Conservation (phyloP, 352 stramenopile species). For the Phytopythium ostracodes region DNA sequence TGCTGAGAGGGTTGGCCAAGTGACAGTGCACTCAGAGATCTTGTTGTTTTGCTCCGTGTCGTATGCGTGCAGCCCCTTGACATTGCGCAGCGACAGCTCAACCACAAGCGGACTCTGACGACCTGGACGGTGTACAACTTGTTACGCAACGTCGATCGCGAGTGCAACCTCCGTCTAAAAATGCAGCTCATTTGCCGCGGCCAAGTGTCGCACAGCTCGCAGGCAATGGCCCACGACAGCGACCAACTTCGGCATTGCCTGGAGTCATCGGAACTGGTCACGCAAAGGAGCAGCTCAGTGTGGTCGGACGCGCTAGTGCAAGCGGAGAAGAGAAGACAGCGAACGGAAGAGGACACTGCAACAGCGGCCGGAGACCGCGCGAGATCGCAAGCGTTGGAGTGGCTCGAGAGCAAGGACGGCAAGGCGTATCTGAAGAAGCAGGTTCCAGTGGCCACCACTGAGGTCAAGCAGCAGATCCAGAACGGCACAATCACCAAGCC, state of each 20-base stretch:
- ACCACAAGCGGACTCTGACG: conserved; percentile 17
- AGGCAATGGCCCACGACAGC: conserved; percentile 11
- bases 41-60: neutral
- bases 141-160: conserved; percentile 37
- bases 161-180: conserved; percentile 57
- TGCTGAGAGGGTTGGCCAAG: neutral
- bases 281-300: conserved; percentile 25
- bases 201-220: conserved; percentile 12
- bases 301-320: conserved; percentile 31
- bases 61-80: conserved; percentile 40
- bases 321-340: conserved; percentile 33
- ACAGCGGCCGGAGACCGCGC: conserved; percentile 14
- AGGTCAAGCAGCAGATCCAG: conserved; percentile 50
- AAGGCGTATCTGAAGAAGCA: conserved; percentile 63
- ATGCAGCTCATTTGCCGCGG: conserved; percentile 53
- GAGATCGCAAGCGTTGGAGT: conserved; percentile 25
- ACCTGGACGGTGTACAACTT: conserved; percentile 34
- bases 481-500: conserved; percentile 46
- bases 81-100: conserved; percentile 42
- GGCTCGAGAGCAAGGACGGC: conserved; percentile 63
- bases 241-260: conserved; percentile 29
- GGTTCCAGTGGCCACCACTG: conserved; percentile 24
- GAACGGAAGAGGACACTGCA: conserved; percentile 30
- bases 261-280: conserved; percentile 17
- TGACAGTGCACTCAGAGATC: neutral